Evolutionary conservation across 495 filamentous ascomycete species (phyloP), one percentile per base, ranked within the genome.

Genomic region (Trichoderma gamsii): DNA sequence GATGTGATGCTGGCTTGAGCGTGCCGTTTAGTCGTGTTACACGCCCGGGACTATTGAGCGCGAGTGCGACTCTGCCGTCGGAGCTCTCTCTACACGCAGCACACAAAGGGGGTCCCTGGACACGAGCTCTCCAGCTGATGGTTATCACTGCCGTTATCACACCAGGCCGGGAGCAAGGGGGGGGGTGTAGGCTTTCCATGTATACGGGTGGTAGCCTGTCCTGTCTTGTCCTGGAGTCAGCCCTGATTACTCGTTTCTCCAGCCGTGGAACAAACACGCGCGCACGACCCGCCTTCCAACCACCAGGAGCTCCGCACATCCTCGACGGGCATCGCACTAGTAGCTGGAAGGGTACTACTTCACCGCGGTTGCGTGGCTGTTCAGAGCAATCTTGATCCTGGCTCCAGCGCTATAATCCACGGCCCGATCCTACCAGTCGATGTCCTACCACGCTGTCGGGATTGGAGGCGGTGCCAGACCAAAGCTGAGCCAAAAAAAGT

Each of bases 381-480:
- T 61, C 56, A 61, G 7, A 15, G 23, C 27, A 29, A 3, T 32
- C 13, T n/a, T 61, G 56, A 32, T 61, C 56, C 56, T 32, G 27
- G 56, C 56, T 61, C 23, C 9, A 61, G 56, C 56, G 56, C 56
- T 61, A 61, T 61, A 21, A 61, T 23, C 56, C 56, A 61, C 56
- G 56, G 56, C 56, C 56, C 56, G 56, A 29, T 61, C 56, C 56
- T 23, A 29, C 56, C 56, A 61, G 56, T 23, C 56, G 56, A 61
- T 32, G 56, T 29, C 25, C 56, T 61, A 61, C 56, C 56, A 25
- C 56, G 56, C 56, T 61, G 56, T 61, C 56, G 56, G 56, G 56
- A 32, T 29, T 25, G 23, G 56, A 32, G 23, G 27, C 23, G 9
- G 27, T 61, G 23, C 56, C 27, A 61, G 27, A 16, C 56, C 56